Conservation (phyloP, 2,329 filamentous ascomycete genomes). For the Hawksworthiomyces lignivorus region DNA sequence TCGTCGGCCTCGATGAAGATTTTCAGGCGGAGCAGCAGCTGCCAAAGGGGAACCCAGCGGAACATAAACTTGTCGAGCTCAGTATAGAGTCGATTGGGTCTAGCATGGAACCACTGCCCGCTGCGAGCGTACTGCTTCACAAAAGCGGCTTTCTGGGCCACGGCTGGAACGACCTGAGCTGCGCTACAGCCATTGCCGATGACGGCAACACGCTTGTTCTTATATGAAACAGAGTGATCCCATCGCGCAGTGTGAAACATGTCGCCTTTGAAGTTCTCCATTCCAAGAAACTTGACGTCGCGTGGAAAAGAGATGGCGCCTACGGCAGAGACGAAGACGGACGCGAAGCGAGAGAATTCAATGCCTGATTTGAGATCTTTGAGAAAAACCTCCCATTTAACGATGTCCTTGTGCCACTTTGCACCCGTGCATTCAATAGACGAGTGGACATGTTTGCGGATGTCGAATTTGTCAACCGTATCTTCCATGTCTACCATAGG, state of each 20-base stretch:
- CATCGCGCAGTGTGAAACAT: constrained; percentile 53
- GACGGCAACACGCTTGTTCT: constrained; percentile 50
- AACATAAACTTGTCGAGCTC: constrained; percentile 17
- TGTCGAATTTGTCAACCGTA: constrained; percentile 16
- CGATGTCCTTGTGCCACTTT: constrained; percentile 19
- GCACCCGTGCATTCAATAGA: constrained; percentile 18
- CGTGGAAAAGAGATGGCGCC: constrained; percentile 15
- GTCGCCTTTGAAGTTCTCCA: constrained; percentile 50
- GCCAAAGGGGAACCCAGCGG: constrained; percentile 17
- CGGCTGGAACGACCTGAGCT: constrained; percentile 47
- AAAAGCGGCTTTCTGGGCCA: constrained; percentile 21
- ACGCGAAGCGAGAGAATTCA: background rate
- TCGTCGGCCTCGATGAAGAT: constrained; percentile 20
- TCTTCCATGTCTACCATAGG: constrained; percentile 27
- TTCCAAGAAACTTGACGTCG: constrained; percentile 46
- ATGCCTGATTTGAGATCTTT: background rate
- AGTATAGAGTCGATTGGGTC: constrained; percentile 16
- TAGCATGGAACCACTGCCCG: constrained; percentile 19
- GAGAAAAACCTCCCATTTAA: constrained; percentile 43
- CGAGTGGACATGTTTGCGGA: constrained; percentile 18
- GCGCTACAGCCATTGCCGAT: constrained; percentile 58
- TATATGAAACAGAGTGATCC: constrained; percentile 45
- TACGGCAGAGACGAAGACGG: constrained; percentile 22
- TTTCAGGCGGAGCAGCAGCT: constrained; percentile 13
- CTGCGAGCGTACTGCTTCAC: constrained; percentile 20